Evolutionary conservation across 352 stramenopile species (phyloP), one percentile per base, ranked within the genome.

Genomic region (Phytophthora lateralis): DNA sequence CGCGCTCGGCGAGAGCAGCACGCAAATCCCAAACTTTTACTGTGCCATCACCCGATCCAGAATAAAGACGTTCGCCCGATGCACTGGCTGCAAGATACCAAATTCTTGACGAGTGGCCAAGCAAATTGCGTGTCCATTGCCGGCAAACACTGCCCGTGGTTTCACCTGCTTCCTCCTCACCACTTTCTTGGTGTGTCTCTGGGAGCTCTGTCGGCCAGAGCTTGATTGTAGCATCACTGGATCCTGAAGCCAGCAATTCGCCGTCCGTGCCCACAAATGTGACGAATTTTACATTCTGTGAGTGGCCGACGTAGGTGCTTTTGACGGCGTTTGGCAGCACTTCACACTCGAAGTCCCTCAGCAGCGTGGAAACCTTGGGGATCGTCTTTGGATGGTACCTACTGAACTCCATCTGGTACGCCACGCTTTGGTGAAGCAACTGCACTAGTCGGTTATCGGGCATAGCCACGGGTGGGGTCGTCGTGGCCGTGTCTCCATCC

Each of bases 381-480:
- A 95, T 82, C 2, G 85, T 94, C 55, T 93, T 93, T 1, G 84
- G 86, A 41, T 94, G 85, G 45, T 94, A 95, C 35, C 83, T 78
- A 77, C 82, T 92, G 52, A 96, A 96, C 52, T 96, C 88, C 83
- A 95, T 93, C 56, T 96, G 88, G 64, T 96, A 96, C 7, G 88
- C 85, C 9, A 95, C 87, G 47, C 82, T 88, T 58, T 96, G 88
- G 42, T 95, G 86, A 14, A 95, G 64, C 38, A 96, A 68, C 35
- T 90, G 75, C 42, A 96, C 75, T 6, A 96, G 69, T 11, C 84
- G 82, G 50, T 92, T 84, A 32, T 93, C 79, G 0, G 84, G 84
- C 37, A 95, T 77, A 20, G 68, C 75, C n/a, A 80, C 30, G 1
- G 62, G 58, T n/a, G 45, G 45, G 2, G 60, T 64, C 14, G 43